These are phyloP conservation scores for Fusarium cicatricum DNA, from an alignment of 2,329 filamentous ascomycete species.

Conservation along the genomic window DNA sequence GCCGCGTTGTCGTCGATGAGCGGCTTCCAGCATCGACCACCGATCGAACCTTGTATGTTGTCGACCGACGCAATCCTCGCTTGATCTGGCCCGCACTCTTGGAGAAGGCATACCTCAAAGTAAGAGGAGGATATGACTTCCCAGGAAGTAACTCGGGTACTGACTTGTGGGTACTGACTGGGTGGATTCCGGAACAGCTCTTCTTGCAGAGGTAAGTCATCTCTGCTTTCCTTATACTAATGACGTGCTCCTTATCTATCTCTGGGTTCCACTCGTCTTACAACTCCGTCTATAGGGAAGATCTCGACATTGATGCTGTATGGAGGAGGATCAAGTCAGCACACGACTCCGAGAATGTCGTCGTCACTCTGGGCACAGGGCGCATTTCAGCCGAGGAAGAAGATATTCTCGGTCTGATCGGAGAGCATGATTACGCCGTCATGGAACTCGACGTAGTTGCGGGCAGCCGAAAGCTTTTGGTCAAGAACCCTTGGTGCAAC, in stretches of 20 bases:
- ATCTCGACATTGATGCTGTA: conserved; percentile 76
- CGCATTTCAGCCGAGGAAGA: conserved; percentile 81
- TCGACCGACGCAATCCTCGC: conserved; percentile 83
- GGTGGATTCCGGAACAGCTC: conserved; percentile 96
- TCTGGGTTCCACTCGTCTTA: conserved; percentile 10
- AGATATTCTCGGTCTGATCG: conserved; percentile 79
- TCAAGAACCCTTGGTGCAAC: conserved; percentile 97
- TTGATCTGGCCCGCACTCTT: conserved; percentile 91
- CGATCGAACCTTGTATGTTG: conserved; percentile 81
- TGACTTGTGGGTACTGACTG: conserved; percentile 89
- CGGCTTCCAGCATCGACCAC: conserved; percentile 81
- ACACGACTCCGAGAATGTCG: conserved; percentile 80
- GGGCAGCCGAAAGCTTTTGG: conserved; percentile 72
- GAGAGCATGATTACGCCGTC: conserved; percentile 94
- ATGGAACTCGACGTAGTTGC: conserved; percentile 74
- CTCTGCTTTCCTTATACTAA: neutral
- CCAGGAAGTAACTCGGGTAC: conserved; percentile 97
- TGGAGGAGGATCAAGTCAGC: conserved; percentile 81
- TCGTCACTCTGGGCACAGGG: conserved; percentile 91
- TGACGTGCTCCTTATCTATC: neutral
- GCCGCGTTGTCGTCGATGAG: conserved; percentile 89
- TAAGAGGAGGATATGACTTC: conserved; percentile 96
- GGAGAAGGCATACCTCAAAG: conserved; percentile 96
- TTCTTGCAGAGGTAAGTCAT: conserved; percentile 76
- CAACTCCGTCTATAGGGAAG: conserved; percentile 64